A percentile compares a stretch with the other conserved stretches of the same genome.
Conservation (phyloP, 169 alveolate species). For the Eimeria necatrix region DNA sequence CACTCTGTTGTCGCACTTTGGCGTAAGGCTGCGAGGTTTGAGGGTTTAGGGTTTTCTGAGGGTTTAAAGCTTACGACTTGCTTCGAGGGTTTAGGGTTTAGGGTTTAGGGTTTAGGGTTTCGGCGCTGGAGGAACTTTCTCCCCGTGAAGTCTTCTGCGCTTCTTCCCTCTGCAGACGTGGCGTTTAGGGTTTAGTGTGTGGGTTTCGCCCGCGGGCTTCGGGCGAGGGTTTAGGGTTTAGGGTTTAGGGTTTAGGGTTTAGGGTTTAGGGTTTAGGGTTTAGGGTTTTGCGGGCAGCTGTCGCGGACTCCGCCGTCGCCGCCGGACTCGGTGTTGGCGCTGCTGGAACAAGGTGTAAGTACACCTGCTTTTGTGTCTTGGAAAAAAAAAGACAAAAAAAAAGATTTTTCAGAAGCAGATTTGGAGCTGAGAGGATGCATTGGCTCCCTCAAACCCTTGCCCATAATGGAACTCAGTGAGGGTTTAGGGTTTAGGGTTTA, state of each 20-base stretch:
- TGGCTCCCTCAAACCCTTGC: slow-evolving; percentile 35
- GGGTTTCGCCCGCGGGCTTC: too few species aligned
- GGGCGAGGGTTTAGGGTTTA: too few species aligned
- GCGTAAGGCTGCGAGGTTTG: background rate
- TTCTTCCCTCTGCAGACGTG: too few species aligned
- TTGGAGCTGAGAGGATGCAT: slow-evolving; percentile 40
- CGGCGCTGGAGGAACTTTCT: too few species aligned
- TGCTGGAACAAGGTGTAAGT: background rate
- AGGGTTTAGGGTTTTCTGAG: slow-evolving; percentile 15
- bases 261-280: too few species aligned
- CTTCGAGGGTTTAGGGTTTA: background rate
- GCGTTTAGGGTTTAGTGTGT: too few species aligned
- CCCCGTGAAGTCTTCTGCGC: too few species aligned
- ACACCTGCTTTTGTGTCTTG: slow-evolving; percentile 51
- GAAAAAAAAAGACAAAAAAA: background rate
- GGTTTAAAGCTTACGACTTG: background rate
- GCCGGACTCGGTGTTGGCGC: slow-evolving; percentile 11
- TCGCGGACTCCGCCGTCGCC: too few species aligned
- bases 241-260: too few species aligned
- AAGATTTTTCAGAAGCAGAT: background rate
- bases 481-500: too few species aligned
- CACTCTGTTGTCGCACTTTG: slow-evolving; percentile 7
- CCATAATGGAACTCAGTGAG: slow-evolving; percentile 26
- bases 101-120: too few species aligned
- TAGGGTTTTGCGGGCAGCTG: too few species aligned